Conservation (phyloP, 805 yeast species). For the Wickerhamomyces strasburgensis region DNA sequence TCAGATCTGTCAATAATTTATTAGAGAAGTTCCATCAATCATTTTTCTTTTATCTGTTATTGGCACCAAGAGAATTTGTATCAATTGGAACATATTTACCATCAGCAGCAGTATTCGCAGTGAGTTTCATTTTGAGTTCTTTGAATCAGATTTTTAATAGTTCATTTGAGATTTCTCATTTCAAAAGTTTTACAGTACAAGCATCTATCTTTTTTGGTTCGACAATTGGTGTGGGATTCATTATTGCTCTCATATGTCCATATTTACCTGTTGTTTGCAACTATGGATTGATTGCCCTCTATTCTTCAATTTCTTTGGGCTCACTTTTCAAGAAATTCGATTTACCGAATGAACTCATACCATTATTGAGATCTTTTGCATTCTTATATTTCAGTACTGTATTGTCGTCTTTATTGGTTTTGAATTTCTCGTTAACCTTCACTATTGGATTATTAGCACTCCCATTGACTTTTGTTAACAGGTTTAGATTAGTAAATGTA, state of each 20-base stretch:
- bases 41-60: slow-evolving; percentile 82
- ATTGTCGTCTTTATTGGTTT: slow-evolving; percentile 67
- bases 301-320: slow-evolving; percentile 15
- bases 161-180: slow-evolving; percentile 13
- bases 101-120: slow-evolving; percentile 67
- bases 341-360: slow-evolving; percentile 12
- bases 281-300: slow-evolving; percentile 14
- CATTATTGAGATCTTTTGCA: slow-evolving; percentile 37
- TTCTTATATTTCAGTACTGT: slow-evolving; percentile 62
- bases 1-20: slow-evolving; percentile 85
- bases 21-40: slow-evolving; percentile 96
- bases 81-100: slow-evolving; percentile 94
- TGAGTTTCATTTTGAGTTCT: slow-evolving; percentile 65
- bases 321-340: slow-evolving; percentile 16
- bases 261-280: slow-evolving; percentile 12
- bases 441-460: slow-evolving; percentile 61
- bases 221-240: slow-evolving; percentile 18
- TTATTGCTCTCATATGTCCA: slow-evolving; percentile 17
- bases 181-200: slow-evolving; percentile 2
- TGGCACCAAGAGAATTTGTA: slow-evolving; percentile 76
- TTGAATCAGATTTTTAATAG: slow-evolving; percentile 46
- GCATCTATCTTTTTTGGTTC: slow-evolving; percentile 25
- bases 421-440: slow-evolving; percentile 81
- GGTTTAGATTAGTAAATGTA: slow-evolving; percentile 22
- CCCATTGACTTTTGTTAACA: slow-evolving; percentile 62